Percentiles rank a stretch among this genome's conserved stretches.
Evolutionary conservation across 805 yeast species (phyloP).

Genomic region (Vanderwaltozyma polyspora): DNA sequence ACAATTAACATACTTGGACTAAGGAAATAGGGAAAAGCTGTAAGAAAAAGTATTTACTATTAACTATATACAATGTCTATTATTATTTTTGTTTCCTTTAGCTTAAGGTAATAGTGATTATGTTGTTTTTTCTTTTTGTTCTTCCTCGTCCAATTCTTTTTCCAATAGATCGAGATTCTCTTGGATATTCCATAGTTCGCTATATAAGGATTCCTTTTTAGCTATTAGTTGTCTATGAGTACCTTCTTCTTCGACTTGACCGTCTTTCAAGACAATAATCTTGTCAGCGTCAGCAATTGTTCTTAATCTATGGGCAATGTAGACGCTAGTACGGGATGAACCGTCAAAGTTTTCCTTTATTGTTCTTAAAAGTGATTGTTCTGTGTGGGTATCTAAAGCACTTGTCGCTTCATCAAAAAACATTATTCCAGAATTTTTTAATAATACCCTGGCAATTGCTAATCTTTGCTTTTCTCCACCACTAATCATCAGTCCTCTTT

Average conservation of each 20-base stretch:
- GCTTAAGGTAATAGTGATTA: no score
- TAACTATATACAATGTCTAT: no score
- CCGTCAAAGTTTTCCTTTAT: conserved; percentile 55
- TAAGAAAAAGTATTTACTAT: no score
- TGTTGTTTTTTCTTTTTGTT: no score
- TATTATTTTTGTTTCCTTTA: no score
- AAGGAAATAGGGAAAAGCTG: no score
- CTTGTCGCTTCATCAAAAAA: conserved; percentile 96
- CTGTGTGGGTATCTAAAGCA: conserved; percentile 94
- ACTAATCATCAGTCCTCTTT: conserved; percentile 96
- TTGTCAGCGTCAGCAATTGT: conserved; percentile 92
- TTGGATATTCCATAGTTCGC: conserved; percentile 84
- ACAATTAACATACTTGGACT: no score
- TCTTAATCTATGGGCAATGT: conserved; percentile 87
- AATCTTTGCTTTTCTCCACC: conserved; percentile 98
- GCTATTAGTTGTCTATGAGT: conserved; percentile 54
- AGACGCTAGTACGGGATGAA: conserved; percentile 59
- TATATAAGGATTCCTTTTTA: conserved; percentile 51
- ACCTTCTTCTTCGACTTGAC: conserved; percentile 81
- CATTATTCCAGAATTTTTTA: conserved; percentile 79
- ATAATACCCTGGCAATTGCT: conserved; percentile 82
- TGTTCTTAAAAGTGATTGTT: conserved; percentile 68
- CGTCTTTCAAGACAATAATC: conserved; percentile 75
- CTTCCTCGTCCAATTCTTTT: conserved; percentile 25
- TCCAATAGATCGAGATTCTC: conserved; percentile 53